Percentiles rank a stretch among this genome's conserved stretches.
Evolutionary conservation across 805 yeast genomes (phyloP).

Genomic region (Blastobotrys peoriensis): DNA sequence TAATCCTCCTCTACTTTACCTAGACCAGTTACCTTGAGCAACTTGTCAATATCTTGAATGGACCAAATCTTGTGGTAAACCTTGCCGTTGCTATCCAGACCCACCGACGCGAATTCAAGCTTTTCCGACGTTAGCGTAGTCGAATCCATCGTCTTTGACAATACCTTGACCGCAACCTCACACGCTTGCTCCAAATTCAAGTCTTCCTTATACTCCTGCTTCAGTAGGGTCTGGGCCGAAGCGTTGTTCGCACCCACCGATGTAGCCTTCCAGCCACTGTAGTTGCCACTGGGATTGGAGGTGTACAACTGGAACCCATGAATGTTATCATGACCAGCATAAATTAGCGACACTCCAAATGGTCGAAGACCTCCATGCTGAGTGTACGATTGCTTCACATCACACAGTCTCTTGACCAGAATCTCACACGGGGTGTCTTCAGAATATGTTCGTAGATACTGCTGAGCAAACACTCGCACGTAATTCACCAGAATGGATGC

Average conservation of each 20-base stretch:
- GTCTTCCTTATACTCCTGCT: constrained; percentile 90
- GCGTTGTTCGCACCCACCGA: constrained; percentile 94
- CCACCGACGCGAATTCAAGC: constrained; percentile 83
- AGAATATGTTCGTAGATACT: constrained; percentile 75
- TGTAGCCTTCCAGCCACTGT: constrained; percentile 98
- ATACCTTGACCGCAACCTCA: constrained; percentile 81
- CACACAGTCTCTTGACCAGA: constrained; percentile 82
- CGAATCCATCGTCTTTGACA: constrained; percentile 90
- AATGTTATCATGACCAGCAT: constrained; percentile 91
- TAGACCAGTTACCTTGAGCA: constrained; percentile 69
- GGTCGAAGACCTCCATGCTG: constrained; percentile 99
- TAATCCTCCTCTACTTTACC: constrained; percentile 49
- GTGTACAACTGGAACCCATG: constrained; percentile 89
- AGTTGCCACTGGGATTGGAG: constrained; percentile 95
- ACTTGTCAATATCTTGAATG: constrained; percentile 66
- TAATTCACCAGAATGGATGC: constrained; percentile 84
- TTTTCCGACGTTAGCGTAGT: constrained; percentile 82
- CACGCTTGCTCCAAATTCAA: constrained; percentile 61
- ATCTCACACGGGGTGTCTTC: constrained; percentile 93
- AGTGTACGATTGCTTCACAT: constrained; percentile 94
- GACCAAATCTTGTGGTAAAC: constrained; percentile 70
- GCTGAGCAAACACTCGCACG: constrained; percentile 82
- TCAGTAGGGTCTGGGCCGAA: constrained; percentile 91
- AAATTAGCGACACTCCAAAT: constrained; percentile 92
- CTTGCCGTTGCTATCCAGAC: constrained; percentile 41